Base-by-base conservation (phyloP, 148 eudicot species). In the Cornus kousa region DNA sequence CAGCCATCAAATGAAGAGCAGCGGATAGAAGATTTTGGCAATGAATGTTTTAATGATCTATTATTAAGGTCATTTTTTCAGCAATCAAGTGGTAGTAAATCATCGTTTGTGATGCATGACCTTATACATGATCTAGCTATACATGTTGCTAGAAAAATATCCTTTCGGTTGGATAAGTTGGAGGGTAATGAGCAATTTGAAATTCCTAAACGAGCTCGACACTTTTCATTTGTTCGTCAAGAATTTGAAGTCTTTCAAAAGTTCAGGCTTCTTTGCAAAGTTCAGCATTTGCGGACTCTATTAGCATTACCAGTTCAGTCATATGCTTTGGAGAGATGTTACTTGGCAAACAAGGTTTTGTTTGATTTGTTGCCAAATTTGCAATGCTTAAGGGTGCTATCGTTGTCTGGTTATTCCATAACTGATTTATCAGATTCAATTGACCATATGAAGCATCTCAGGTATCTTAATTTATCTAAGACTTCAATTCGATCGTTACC, bases 371-470 rank as follows among this genome's bases (percentile, higher is more conserved):
- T 50, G 57, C 57, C 57, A 50, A 50, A 50, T 8, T 50, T 50
- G 19, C 16, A 1, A 17, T 57, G 62, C 62, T 13, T 57, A 14
- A 11, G 62, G 62, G 62, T 57, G 19, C 62, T 57, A 57, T 57
- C 17, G 6, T 57, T 57, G 62, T 20, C 31, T 1, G 11, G 7
- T 5, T 66, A 22, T 66, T 6, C 31, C 32, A 66, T 66, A 5
- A 6, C 5, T 1, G 11, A n/a, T 0, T 7, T 66, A 24, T 13
- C 69, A n/a, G 32, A 59, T 0, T 17, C 77, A 13, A 43, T 73
- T 17, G 77, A 72, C 8, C 37, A 77, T 46, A 53, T 82, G 43
- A 50, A 62, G 57, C 84, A 77, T 8, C 9, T 82, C 9, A 50
- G 80, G 7, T 77, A 31, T 73, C 23, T 82, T 37, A 76, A n/a